Percentiles rank a stretch among this genome's conserved stretches.
Conservation (phyloP, 352 stramenopile genomes). For the Phytophthora cactorum region DNA sequence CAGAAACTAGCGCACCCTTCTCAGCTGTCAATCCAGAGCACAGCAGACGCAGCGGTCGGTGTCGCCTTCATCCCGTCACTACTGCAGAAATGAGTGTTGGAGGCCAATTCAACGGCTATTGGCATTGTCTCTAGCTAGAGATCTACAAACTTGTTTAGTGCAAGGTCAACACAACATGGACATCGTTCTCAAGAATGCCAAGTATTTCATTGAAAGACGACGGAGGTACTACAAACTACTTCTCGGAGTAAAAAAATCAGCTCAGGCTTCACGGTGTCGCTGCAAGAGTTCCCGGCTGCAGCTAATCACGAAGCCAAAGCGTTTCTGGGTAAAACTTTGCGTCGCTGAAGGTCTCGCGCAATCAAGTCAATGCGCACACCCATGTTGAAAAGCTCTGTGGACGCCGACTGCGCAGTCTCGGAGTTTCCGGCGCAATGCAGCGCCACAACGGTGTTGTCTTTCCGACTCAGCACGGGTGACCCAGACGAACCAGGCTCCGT, state of each 20-base stretch:
- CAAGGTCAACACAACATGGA: too few species aligned
- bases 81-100: constrained; percentile 29
- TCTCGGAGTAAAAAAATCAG: background rate
- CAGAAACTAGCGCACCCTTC: constrained; percentile 34
- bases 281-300: background rate
- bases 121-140: too few species aligned
- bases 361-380: constrained; percentile 43
- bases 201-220: constrained; percentile 8
- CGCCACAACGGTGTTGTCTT: constrained; percentile 71
- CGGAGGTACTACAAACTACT: background rate
- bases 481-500: constrained; percentile 72
- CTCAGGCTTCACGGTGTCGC: background rate
- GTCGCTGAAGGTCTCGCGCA: constrained; percentile 32
- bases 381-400: constrained; percentile 32
- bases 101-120: too few species aligned
- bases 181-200: too few species aligned
- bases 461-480: constrained; percentile 60
- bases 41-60: constrained; percentile 58
- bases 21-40: constrained; percentile 35
- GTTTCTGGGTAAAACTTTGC: constrained; percentile 30
- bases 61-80: constrained; percentile 47
- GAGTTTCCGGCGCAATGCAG: constrained; percentile 62
- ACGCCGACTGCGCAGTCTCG: constrained; percentile 46
- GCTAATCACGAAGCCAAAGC: constrained; percentile 23
- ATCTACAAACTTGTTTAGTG: too few species aligned